A percentile compares a stretch with the other conserved stretches of the same genome.
phyloP scores from a whole-genome alignment of 352 stramenopile genomes.

The Globisporangium lucens region DNA sequence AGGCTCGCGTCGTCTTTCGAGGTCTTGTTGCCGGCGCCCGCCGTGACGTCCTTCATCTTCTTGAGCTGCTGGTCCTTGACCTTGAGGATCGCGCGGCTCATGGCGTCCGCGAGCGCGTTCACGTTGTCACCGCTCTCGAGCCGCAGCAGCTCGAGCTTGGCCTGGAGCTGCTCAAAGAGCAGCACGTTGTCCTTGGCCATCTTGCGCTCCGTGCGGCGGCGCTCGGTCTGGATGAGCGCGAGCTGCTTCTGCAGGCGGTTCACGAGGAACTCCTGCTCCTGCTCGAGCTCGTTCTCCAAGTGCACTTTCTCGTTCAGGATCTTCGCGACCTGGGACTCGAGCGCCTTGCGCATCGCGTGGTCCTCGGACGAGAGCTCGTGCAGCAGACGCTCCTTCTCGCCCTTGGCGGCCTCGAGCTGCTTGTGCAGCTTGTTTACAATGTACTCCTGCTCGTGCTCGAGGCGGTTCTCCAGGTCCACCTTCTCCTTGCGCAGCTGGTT shows the following conservation, averaged over 20 bases:
- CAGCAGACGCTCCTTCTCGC: conserved; percentile 68
- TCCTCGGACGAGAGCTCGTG: conserved; percentile 68
- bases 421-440: conserved; percentile 91
- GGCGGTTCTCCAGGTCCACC: conserved; percentile 90
- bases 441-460: conserved; percentile 91
- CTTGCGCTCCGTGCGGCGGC: conserved; percentile 69
- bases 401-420: conserved; percentile 67
- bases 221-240: conserved; percentile 58
- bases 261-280: conserved; percentile 87
- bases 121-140: conserved; percentile 55
- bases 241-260: conserved; percentile 86
- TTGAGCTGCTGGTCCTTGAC: conserved; percentile 56
- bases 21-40: conserved; percentile 21
- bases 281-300: conserved; percentile 84
- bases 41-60: conserved; percentile 33
- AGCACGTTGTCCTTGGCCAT: conserved; percentile 69
- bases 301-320: conserved; percentile 84
- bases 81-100: conserved; percentile 41
- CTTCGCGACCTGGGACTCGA: conserved; percentile 78
- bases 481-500: conserved; percentile 86
- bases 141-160: conserved; percentile 58
- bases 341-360: conserved; percentile 51
- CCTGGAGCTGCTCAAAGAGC: conserved; percentile 64
- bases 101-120: conserved; percentile 58
- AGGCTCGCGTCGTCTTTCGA: conserved; percentile 70